Base-by-base conservation (phyloP, 371 early-diverging fungal genomes). In the Catenaria anguillulae region DNA sequence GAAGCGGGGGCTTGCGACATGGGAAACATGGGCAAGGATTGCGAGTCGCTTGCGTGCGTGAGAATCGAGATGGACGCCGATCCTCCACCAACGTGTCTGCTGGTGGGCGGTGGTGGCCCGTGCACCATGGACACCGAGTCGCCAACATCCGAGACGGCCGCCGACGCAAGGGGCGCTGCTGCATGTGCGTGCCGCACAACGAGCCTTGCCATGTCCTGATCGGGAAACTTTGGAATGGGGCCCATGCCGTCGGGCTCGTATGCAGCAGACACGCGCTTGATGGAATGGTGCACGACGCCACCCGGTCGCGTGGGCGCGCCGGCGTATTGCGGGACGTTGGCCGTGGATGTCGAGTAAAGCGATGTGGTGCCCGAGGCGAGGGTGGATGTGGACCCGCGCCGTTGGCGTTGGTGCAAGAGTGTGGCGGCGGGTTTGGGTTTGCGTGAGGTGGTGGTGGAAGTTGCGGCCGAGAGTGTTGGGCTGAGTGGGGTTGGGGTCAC, bases 1-100 rank as follows among this genome's bases (percentile, higher is more conserved):
- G 55, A 43, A 13, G 61, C 8, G 15, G 34, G 58, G 24, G 36
- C 19, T 10, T 29, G 58, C 26, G 58, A 33, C 21, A 58, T 58
- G 4, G 58, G 58, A 36, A 58, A 58, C 26, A 58, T 17, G n/a
- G 58, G 58, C 40, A 40, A 10, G 40, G 40, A 40, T 40, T 50
- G 29, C 13, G 13, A 13, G 52, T 29, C 52, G 52, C 52, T 15
- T 23, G 29, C 52, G 6, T 26, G 13, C 29, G 31, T 31, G 15
- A 29, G 29, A 26, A 40, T 17, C 40, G 17, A 10, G 40, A 17
- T 5, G 5, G 40, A 40, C 17, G 40, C 40, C 40, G 40, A n/a
- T n/a, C 40, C 40, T 10, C 17, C 10, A 40, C 40, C 40, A 40
- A 17, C 40, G 2, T 24, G 26, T 4, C 52, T 23, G 17, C 29